Conservation (phyloP, 176 grass and related monocot species). For the Oryza rufipogon region DNA sequence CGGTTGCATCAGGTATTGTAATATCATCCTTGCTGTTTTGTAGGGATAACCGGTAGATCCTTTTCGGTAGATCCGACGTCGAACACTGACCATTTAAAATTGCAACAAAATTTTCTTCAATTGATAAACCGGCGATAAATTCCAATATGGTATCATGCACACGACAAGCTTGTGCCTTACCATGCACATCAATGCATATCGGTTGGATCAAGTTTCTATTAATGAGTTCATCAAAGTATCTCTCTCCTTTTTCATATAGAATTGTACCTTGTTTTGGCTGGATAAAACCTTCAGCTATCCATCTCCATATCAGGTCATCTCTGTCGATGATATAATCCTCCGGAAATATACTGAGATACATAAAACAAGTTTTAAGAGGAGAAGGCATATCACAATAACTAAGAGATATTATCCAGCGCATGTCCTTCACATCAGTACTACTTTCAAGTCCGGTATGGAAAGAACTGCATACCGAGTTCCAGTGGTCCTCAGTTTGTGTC, state of each 20-base stretch:
- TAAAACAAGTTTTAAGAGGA: too few species aligned
- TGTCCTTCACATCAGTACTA: background rate
- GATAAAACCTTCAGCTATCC: slow-evolving; percentile 22
- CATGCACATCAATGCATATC: background rate
- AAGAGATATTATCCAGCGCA: too few species aligned
- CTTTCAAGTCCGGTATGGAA: background rate
- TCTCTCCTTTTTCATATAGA: slow-evolving; percentile 1
- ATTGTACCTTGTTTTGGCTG: background rate
- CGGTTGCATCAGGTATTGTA: background rate
- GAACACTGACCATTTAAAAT: slow-evolving; percentile 3
- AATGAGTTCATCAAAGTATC: slow-evolving; percentile 1
- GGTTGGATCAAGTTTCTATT: slow-evolving; percentile 27
- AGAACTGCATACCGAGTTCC: background rate
- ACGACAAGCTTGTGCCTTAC: background rate
- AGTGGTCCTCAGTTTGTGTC: background rate
- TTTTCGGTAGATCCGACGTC: background rate
- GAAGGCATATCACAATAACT: background rate
- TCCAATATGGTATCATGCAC: slow-evolving; percentile 14
- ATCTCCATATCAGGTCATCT: slow-evolving; percentile 14
- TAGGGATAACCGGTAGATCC: too few species aligned
- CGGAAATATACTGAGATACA: background rate
- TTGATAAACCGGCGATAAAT: background rate
- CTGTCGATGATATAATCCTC: background rate
- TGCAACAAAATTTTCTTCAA: slow-evolving; percentile 23
- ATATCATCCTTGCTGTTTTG: background rate